These are phyloP conservation scores for Solanum verrucosum DNA, from an alignment of 257 asterid species.

Conservation along the genomic window DNA sequence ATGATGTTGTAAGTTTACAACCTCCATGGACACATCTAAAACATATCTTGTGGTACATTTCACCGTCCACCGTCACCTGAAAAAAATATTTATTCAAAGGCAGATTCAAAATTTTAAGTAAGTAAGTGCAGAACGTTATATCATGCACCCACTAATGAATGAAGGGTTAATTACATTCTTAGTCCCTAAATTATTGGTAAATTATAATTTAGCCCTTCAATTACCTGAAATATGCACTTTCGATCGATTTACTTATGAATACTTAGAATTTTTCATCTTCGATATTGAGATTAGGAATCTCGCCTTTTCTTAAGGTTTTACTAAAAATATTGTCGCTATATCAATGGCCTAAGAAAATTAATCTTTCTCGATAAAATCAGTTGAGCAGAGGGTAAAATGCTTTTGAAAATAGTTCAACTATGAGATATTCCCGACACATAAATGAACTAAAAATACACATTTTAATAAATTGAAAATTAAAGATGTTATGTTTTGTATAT, in stretches of 20 bases:
- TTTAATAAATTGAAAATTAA: neutral
- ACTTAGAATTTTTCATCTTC: too few species aligned
- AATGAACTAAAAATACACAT: neutral
- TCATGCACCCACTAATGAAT: fast-evolving
- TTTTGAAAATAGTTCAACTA: neutral
- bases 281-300: neutral
- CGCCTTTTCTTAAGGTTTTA: neutral
- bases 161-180: neutral
- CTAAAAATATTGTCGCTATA: neutral
- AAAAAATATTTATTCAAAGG: neutral
- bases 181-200: neutral
- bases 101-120: neutral
- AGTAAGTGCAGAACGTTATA: neutral
- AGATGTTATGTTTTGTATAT: neutral
- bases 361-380: neutral
- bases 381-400: neutral
- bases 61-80: constrained; percentile 72
- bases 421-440: neutral
- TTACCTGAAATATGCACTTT: too few species aligned
- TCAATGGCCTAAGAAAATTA: neutral
- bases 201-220: neutral
- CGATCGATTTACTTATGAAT: neutral
- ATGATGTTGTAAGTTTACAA: constrained; percentile 60
- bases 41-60: constrained; percentile 62
- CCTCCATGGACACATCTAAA: constrained; percentile 87